Base-by-base conservation (phyloP, 768 basidiomycete genomes). In the Galerina marginata region DNA sequence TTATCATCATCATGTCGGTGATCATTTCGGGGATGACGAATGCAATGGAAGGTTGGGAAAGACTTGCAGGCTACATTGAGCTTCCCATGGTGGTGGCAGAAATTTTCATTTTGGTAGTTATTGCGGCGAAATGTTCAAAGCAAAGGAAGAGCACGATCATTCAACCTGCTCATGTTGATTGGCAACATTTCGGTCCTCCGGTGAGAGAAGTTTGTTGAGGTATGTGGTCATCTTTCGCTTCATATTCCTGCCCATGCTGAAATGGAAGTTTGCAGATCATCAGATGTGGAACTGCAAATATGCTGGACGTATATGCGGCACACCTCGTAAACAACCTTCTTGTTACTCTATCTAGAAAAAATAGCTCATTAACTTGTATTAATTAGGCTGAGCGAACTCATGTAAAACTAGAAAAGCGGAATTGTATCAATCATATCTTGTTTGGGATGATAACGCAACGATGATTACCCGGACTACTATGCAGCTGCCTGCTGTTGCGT, bases 51-150 rank as follows among this genome's bases (percentile, higher is more conserved):
- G 63, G 44, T 15, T 70, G 66, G 67, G 67, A 67, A 57, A 61
- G 62, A 49, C 47, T 67, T 15, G 69, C 64, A 42, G 69, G 67
- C n/a, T 70, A 68, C 57, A 42, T 68, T 29, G 69, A 70, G 59
- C 54, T 70, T 2, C 67, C 67, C 10, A 60, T 70, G 42, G 61
- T 65, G 47, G 67, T 64, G 3, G 67, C 62, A 44, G 67, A 70
- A 65, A 56, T 63, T 29, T 53, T 23, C 20, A 20, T 70, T 45
- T 54, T 70, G 40, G 43, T 63, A 1, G 47, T 68, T 11, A 54
- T 70, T 11, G 65, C 66, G 26, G 47, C 59, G 52, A 70, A 70
- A 58, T 70, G 67, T 50, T 62, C 40, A 43, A 68, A 64, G 54
- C 69, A 70, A 60, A 62, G 67, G 51, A 54, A 54, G 61, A 62